These are phyloP conservation scores for Cryoendolithus antarcticus DNA, from an alignment of 2,329 filamentous ascomycete genomes.

Conservation along the genomic window DNA sequence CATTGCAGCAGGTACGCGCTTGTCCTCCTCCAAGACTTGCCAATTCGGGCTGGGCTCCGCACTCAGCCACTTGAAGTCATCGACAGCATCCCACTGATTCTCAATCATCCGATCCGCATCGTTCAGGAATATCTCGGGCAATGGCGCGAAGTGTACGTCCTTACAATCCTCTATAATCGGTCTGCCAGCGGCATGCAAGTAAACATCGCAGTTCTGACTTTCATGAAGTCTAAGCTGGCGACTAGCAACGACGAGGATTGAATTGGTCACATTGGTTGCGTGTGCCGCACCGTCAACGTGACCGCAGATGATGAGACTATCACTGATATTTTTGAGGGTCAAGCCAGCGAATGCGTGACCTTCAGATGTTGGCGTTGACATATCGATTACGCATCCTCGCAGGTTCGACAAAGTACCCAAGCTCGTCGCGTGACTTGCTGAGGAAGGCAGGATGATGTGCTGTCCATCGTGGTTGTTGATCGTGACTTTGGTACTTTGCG, in stretches of 20 bases:
- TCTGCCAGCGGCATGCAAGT: slow-evolving; percentile 67
- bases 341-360: slow-evolving; percentile 58
- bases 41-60: slow-evolving; percentile 79
- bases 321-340: slow-evolving; percentile 54
- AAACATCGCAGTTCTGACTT: slow-evolving; percentile 67
- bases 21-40: slow-evolving; percentile 46
- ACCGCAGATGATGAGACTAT: slow-evolving; percentile 65
- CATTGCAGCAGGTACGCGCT: slow-evolving; percentile 44
- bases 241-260: slow-evolving; percentile 64
- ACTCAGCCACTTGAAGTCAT: slow-evolving; percentile 97
- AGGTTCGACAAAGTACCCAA: slow-evolving; percentile 63
- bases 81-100: slow-evolving; percentile 80
- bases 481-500: slow-evolving; percentile 43
- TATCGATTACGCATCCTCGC: slow-evolving; percentile 61
- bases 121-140: slow-evolving; percentile 48
- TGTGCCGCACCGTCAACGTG: slow-evolving; percentile 70
- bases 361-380: slow-evolving; percentile 53
- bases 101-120: slow-evolving; percentile 17
- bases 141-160: slow-evolving; percentile 63
- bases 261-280: slow-evolving; percentile 61
- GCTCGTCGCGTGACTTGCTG: slow-evolving; percentile 56
- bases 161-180: slow-evolving; percentile 90
- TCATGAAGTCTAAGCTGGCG: slow-evolving; percentile 92
- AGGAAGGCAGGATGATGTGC: slow-evolving; percentile 65
- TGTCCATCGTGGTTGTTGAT: slow-evolving; percentile 52